Percentiles rank a stretch among this genome's conserved stretches.
These are phyloP conservation scores for Calonectria pseudoreteaudii DNA, from an alignment of 2,329 filamentous ascomycete genomes.

Conservation along the genomic window DNA sequence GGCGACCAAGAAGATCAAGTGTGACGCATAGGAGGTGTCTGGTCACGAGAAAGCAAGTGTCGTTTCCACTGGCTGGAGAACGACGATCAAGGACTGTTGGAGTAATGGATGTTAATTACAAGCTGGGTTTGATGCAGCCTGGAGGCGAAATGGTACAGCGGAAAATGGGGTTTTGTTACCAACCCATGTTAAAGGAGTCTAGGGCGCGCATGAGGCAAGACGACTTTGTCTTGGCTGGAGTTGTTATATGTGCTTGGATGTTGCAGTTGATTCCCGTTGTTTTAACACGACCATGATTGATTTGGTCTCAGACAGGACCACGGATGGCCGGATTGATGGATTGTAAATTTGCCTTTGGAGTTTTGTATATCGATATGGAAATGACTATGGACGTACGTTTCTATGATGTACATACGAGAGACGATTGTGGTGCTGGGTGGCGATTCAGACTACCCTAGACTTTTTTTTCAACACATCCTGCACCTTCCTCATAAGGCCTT, in stretches of 20 bases:
- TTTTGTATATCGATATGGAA: slow-evolving; percentile 40
- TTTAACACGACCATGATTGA: slow-evolving; percentile 15
- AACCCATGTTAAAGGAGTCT: slow-evolving; percentile 12
- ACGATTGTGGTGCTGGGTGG: not conserved
- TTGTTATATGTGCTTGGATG: slow-evolving; percentile 40
- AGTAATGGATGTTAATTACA: slow-evolving; percentile 5
- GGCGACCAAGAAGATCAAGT: slow-evolving; percentile 72
- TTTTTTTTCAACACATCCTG: not conserved
- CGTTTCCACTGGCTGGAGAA: slow-evolving; percentile 14
- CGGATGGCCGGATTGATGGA: slow-evolving; percentile 20
- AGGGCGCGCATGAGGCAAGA: slow-evolving; percentile 18
- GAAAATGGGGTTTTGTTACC: slow-evolving; percentile 11
- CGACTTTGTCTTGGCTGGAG: slow-evolving; percentile 35
- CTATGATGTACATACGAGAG: not conserved
- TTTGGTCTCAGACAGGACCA: slow-evolving; percentile 37
- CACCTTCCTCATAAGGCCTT: not conserved
- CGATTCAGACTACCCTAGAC: not conserved
- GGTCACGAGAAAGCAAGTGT: slow-evolving; percentile 5
- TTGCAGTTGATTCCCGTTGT: slow-evolving; percentile 24
- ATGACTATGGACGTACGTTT: slow-evolving; percentile 29
- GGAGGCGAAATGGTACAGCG: not conserved
- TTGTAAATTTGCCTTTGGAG: slow-evolving; percentile 18
- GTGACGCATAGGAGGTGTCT: slow-evolving; percentile 45
- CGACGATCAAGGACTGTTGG: slow-evolving; percentile 11
- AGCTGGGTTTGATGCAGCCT: slow-evolving; percentile 1